phyloP scores from a whole-genome alignment of 2,329 filamentous ascomycete genomes.

The Malbranchea cinnamomea region DNA sequence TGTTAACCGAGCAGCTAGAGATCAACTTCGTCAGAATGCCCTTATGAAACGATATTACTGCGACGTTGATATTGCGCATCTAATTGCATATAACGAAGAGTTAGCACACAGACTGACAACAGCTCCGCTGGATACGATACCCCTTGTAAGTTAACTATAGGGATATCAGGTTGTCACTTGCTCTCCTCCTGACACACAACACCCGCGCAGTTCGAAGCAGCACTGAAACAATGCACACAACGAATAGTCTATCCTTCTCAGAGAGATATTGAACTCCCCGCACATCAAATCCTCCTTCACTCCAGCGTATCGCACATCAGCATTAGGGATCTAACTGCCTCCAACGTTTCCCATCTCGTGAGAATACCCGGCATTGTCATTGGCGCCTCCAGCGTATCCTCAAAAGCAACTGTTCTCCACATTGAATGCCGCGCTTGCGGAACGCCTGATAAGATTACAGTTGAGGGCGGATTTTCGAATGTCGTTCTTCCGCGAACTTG shows the following conservation, averaged over 20 bases:
- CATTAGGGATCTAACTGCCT: conserved; percentile 84
- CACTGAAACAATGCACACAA: conserved; percentile 80
- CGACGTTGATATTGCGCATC: conserved; percentile 86
- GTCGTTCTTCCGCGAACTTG: conserved; percentile 73
- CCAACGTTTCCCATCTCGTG: conserved; percentile 86
- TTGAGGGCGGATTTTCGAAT: conserved; percentile 76
- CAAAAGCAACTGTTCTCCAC: conserved; percentile 75
- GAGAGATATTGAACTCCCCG: conserved; percentile 54
- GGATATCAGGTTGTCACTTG: too few species aligned
- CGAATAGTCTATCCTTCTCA: conserved; percentile 78
- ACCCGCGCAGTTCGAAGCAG: conserved; percentile 62
- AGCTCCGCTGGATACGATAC: conserved; percentile 84
- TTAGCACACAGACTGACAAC: conserved; percentile 78
- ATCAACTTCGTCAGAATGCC: conserved; percentile 90
- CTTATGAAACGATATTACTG: conserved; percentile 89
- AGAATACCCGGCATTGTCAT: conserved; percentile 96
- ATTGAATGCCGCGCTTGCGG: conserved; percentile 83
- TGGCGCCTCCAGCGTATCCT: conserved; percentile 88
- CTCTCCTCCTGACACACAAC: conserved; percentile 7
- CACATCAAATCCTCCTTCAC: conserved; percentile 89
- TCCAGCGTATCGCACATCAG: conserved; percentile 82
- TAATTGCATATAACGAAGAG: conserved; percentile 94
- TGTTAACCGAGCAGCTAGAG: conserved; percentile 38
- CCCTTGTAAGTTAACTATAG: conserved; percentile 55
- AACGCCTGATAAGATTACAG: conserved; percentile 51